phyloP scores from a whole-genome alignment of 1,284 basidiomycete species.

The Irpex sp. region DNA sequence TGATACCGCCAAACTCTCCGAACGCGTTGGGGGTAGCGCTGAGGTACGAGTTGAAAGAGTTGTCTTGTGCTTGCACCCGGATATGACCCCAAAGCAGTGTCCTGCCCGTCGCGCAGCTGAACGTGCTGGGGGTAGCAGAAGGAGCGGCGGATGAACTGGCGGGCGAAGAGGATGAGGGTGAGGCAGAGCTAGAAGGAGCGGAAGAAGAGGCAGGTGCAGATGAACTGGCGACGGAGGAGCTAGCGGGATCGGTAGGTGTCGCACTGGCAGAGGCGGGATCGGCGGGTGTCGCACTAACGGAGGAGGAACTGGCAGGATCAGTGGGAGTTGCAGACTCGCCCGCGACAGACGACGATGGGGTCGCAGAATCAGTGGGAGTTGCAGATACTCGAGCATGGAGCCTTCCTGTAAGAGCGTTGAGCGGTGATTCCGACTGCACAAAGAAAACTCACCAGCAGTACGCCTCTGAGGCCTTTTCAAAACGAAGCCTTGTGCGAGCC shows the following conservation, averaged over 20 bases:
- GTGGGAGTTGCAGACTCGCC: background rate
- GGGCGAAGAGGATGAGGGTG: background rate
- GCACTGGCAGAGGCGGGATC: background rate
- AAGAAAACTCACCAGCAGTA: background rate
- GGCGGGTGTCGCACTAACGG: no score
- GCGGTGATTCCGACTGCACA: background rate
- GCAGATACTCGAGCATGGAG: background rate
- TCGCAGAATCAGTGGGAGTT: background rate
- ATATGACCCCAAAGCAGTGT: background rate
- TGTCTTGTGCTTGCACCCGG: background rate
- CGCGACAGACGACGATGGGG: background rate
- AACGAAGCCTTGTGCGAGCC: background rate
- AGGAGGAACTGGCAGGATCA: no score
- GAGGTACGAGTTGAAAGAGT: background rate
- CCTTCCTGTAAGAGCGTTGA: background rate
- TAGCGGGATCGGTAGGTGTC: background rate
- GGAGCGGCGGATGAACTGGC: background rate
- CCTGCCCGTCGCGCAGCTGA: background rate
- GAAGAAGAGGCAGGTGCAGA: background rate
- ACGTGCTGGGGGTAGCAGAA: background rate
- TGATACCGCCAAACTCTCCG: background rate
- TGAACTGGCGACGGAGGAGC: background rate
- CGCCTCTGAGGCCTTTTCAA: background rate
- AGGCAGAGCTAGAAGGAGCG: background rate
- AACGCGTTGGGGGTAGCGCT: background rate